phyloP scores from a whole-genome alignment of 805 yeast genomes.

The Starmerella sirachaensis region DNA sequence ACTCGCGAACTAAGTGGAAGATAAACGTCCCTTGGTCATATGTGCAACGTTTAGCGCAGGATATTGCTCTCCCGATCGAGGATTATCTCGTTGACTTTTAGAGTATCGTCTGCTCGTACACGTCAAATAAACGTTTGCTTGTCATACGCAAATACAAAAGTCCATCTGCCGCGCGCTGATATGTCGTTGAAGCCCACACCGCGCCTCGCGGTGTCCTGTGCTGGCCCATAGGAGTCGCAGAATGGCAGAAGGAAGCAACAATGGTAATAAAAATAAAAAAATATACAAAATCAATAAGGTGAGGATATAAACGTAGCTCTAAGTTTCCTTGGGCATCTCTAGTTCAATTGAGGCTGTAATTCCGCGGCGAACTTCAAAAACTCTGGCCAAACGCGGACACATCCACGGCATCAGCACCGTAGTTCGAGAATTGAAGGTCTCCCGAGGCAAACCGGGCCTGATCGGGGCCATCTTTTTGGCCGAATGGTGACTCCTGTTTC shows the following conservation, averaged over 20 bases:
- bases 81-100: conserved; percentile 40
- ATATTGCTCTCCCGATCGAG: conserved; percentile 53
- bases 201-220: too few relatives aligned
- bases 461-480: not conserved
- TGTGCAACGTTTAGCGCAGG: conserved; percentile 47
- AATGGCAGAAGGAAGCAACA: too few relatives aligned
- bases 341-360: too few relatives aligned
- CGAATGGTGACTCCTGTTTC: conserved; percentile 6
- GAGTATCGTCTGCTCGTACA: not conserved
- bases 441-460: not conserved
- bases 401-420: conserved; percentile 3
- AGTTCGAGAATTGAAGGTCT: not conserved
- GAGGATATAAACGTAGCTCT: too few relatives aligned
- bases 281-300: not conserved
- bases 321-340: too few relatives aligned
- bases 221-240: too few relatives aligned
- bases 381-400: conserved; percentile 5
- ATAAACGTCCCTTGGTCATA: conserved; percentile 62
- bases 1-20: conserved; percentile 64
- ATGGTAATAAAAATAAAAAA: not conserved
- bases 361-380: too few relatives aligned
- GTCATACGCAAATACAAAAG: too few relatives aligned
- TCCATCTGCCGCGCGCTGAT: too few relatives aligned
- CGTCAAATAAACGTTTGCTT: too few relatives aligned
- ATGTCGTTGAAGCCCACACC: too few relatives aligned